phyloP scores from a whole-genome alignment of 139 green algal species.

The Coccomyxa sp. region DNA sequence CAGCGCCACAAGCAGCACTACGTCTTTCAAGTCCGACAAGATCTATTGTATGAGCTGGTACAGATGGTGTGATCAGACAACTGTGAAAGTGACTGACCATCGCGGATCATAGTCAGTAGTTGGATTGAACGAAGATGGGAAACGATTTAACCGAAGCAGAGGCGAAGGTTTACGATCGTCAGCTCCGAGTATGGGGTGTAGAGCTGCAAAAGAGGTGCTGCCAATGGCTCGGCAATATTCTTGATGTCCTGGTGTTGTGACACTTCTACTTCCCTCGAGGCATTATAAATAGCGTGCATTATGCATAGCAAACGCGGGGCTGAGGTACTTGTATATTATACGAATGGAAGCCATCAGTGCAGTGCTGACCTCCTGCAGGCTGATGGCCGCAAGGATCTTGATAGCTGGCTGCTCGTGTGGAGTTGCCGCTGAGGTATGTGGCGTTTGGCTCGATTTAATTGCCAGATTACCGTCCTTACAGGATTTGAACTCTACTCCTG shows the following conservation, averaged over 20 bases:
- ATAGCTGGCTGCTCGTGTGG: constrained; percentile 51
- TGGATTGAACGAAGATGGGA: background rate
- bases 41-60: background rate
- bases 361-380: constrained; percentile 31
- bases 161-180: constrained; percentile 78
- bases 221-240: background rate
- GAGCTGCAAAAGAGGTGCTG: constrained; percentile 76
- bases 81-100: too few relatives aligned
- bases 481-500: background rate
- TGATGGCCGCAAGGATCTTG: constrained; percentile 58
- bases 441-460: background rate
- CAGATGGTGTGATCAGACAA: too few relatives aligned
- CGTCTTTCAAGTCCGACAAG: background rate
- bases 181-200: constrained; percentile 85
- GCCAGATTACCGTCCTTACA: background rate
- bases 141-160: constrained; percentile 61
- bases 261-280: too few relatives aligned
- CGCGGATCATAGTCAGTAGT: too few relatives aligned
- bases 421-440: constrained; percentile 63
- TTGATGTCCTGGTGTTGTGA: background rate
- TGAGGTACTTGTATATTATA: background rate
- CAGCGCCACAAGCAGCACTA: background rate
- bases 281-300: too few relatives aligned
- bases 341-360: background rate
- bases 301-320: background rate